phyloP scores from a whole-genome alignment of 257 asterid genomes.

The Galeopsis tetrahit region DNA sequence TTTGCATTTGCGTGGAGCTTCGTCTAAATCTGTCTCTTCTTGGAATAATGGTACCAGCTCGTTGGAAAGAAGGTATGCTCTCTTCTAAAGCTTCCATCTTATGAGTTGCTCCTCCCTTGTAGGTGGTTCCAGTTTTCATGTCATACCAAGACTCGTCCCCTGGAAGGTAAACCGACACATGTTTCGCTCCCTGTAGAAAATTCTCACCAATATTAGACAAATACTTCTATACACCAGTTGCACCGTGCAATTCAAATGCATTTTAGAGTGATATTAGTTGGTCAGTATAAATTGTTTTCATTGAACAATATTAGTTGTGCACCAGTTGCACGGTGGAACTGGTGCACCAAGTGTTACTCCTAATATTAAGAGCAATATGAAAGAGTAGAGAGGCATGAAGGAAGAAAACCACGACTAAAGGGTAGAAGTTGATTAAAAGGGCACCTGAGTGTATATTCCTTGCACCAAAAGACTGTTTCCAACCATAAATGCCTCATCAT shows the following conservation, averaged over 20 bases:
- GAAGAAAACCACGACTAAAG: constrained; percentile 1
- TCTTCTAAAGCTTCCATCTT: constrained; percentile 75
- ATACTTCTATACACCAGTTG: no score
- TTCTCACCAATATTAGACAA: background rate
- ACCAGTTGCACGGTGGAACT: no score
- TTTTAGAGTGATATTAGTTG: no score
- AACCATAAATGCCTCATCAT: constrained; percentile 97
- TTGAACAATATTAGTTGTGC: no score
- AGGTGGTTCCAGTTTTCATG: constrained; percentile 72
- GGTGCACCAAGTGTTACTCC: no score
- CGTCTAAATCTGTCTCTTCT: constrained; percentile 91
- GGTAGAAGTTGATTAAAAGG: constrained; percentile 17
- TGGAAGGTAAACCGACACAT: constrained; percentile 86
- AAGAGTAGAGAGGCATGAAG: background rate
- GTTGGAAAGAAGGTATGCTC: constrained; percentile 82
- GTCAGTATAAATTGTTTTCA: no score
- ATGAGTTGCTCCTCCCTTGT: constrained; percentile 78
- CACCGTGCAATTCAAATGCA: no score
- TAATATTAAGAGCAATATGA: constrained; percentile 15
- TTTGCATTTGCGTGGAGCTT: constrained; percentile 93
- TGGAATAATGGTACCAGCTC: constrained; percentile 93
- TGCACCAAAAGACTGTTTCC: constrained; percentile 92
- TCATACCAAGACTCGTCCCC: constrained; percentile 90
- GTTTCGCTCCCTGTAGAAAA: constrained; percentile 69
- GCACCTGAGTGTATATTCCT: constrained; percentile 90